Evolutionary conservation across 2,329 filamentous ascomycete genomes (phyloP), one percentile per base, ranked within the genome.

Genomic region (Curvularia eragrostidis): DNA sequence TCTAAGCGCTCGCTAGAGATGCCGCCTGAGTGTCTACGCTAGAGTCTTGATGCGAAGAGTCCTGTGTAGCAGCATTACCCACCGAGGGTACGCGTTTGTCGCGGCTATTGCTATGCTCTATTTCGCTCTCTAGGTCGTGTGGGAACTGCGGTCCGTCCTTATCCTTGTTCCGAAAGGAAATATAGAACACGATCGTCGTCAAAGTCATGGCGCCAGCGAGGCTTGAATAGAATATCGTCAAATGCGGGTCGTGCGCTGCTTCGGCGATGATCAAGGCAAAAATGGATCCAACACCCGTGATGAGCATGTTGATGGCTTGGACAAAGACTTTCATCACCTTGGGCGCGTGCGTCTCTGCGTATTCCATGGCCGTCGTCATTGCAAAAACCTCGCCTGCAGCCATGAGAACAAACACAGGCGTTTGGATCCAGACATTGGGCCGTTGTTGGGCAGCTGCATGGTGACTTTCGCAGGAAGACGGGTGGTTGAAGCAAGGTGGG

Each of bases 321-420:
- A 78, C 72, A 12, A 78, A 62, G 3, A 66, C 70, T 38, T 74
- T 75, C 78, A 81, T 81, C 12, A 74, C 70, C 30, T 74, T 73
- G 0, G 80, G 80, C 0, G 80, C 77, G 28, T 80, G 67, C 38
- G 70, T 73, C 62, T 82, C 82, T 0, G 77, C 75, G 51, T 79
- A 81, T 58, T 82, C 80, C 36, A 75, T 74, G 1, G 71, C 75
- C 0, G 80, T 80, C 13, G 78, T 75, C 47, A 77, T 70, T 0
- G 76, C 75, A 19, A 82, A 77, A 10, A 82, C 77, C 63, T 82
- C 81, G 0, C 75, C 76, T 3, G 77, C 58, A 0, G 78, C 76
- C 0, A 79, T 69, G 8, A 77, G 57, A 21, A 80, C 64, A 57
- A 79, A 81, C 0, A 77, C 58, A 0, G 79, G 79, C 0, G 75